Percentiles rank a stretch among this genome's conserved stretches.
phyloP scores from a whole-genome alignment of 208 protist species.

The Acanthamoeba castellanii region DNA sequence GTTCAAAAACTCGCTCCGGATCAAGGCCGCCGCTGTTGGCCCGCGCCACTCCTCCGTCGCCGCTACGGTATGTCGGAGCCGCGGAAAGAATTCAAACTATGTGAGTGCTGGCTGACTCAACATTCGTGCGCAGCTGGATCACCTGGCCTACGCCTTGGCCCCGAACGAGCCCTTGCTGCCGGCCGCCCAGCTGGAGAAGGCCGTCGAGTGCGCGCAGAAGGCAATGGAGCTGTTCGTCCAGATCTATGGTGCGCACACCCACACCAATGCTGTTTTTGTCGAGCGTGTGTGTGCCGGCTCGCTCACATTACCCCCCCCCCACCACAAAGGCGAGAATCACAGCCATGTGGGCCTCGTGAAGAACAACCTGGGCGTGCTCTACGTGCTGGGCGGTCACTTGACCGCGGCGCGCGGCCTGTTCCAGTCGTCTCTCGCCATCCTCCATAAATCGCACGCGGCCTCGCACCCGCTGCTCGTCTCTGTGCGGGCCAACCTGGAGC shows the following conservation, averaged over 20 bases:
- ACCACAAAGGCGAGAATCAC: not conserved
- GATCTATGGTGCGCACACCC: not conserved
- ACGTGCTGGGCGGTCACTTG: not conserved
- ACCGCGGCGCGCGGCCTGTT: not conserved
- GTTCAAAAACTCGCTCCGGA: not conserved
- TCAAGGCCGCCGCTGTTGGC: not conserved
- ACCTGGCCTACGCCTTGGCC: slow-evolving; percentile 33
- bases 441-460: not conserved
- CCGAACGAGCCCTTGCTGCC: not conserved
- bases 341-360: not conserved
- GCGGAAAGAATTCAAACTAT: not conserved
- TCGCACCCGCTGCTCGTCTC: slow-evolving; percentile 19
- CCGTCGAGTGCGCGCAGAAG: slow-evolving; percentile 19
- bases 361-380: slow-evolving; percentile 43
- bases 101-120: not conserved
- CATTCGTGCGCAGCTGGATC: not conserved
- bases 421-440: not conserved
- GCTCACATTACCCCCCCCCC: not conserved
- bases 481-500: not conserved
- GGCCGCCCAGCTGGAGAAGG: not conserved
- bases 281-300: not conserved
- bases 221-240: slow-evolving; percentile 7
- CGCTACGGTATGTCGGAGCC: not conserved
- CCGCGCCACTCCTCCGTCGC: slow-evolving; percentile 31
- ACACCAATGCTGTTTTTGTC: not conserved